A percentile compares a stretch with the other conserved stretches of the same genome.
Evolutionary conservation across 1,139 yeast genomes (phyloP).

Genomic region (Pichia terricola): DNA sequence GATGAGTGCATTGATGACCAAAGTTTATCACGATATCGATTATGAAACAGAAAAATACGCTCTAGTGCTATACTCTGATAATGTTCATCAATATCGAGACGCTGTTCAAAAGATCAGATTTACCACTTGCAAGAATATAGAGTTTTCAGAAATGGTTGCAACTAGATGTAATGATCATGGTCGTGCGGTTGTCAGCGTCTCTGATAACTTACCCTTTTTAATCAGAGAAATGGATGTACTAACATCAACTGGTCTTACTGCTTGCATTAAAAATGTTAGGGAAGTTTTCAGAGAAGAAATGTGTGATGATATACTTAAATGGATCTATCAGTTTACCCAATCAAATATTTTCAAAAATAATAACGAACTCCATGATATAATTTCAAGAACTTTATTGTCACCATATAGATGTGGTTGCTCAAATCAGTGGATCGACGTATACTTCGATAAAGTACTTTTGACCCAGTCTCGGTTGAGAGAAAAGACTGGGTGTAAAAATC

Average conservation of each 20-base stretch:
- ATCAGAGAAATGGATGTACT: slow-evolving; percentile 45
- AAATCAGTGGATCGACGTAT: slow-evolving; percentile 15
- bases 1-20: slow-evolving; percentile 27
- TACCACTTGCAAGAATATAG: slow-evolving; percentile 56
- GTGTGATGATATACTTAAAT: slow-evolving; percentile 59
- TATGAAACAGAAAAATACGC: slow-evolving; percentile 42
- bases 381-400: slow-evolving; percentile 42
- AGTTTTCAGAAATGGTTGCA: slow-evolving; percentile 69
- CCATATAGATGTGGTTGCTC: slow-evolving; percentile 48
- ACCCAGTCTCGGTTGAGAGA: slow-evolving; percentile 11
- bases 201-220: slow-evolving; percentile 41
- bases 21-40: slow-evolving; percentile 36
- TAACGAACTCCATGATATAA: slow-evolving; percentile 37
- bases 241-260: slow-evolving; percentile 52
- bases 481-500: background rate
- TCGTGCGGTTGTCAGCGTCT: slow-evolving; percentile 56
- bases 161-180: slow-evolving; percentile 56
- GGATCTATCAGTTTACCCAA: slow-evolving; percentile 55
- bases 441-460: slow-evolving; percentile 13
- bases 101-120: slow-evolving; percentile 57
- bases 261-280: slow-evolving; percentile 56
- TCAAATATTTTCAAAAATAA: slow-evolving; percentile 47
- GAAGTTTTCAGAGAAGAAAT: slow-evolving; percentile 75
- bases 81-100: slow-evolving; percentile 63
- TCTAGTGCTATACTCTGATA: slow-evolving; percentile 68